Conservation (phyloP, 169 alveolate genomes). For the Cryptosporidium sp. region DNA sequence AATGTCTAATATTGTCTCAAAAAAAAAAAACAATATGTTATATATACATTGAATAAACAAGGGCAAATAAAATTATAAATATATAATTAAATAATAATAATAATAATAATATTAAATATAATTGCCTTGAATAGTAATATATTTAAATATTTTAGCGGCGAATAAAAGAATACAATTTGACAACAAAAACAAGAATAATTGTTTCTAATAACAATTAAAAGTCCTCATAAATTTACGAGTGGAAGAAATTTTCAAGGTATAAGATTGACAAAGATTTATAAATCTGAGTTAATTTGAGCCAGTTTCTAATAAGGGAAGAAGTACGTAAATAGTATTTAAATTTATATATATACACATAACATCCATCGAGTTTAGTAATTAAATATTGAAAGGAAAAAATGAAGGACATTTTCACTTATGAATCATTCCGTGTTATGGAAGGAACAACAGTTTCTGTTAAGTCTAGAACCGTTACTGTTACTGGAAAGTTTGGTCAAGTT, state of each 20-base stretch:
- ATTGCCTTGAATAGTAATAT: background rate
- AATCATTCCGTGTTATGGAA: constrained; percentile 74
- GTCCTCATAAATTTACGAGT: constrained; percentile 11
- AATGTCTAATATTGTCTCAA: constrained; percentile 40
- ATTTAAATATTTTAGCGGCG: constrained; percentile 10
- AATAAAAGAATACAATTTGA: background rate
- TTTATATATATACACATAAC: background rate
- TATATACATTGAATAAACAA: background rate
- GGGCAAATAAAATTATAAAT: background rate
- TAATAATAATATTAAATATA: background rate
- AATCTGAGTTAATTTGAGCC: constrained; percentile 24
- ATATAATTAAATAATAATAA: background rate
- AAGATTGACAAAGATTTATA: background rate
- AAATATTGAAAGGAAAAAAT: background rate
- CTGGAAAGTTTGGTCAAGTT: constrained; percentile 97
- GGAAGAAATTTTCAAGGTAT: constrained; percentile 2
- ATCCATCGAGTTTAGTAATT: background rate
- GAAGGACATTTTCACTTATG: constrained; percentile 69
- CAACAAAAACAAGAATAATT: background rate
- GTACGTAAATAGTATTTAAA: background rate
- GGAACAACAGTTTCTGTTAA: constrained; percentile 87
- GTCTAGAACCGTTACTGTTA: constrained; percentile 95
- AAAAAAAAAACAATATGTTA: background rate
- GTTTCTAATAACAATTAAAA: background rate
- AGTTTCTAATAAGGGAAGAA: background rate